Evolutionary conservation across 2,329 filamentous ascomycete species (phyloP).

Genomic region (Arachnopeziza araneosa): DNA sequence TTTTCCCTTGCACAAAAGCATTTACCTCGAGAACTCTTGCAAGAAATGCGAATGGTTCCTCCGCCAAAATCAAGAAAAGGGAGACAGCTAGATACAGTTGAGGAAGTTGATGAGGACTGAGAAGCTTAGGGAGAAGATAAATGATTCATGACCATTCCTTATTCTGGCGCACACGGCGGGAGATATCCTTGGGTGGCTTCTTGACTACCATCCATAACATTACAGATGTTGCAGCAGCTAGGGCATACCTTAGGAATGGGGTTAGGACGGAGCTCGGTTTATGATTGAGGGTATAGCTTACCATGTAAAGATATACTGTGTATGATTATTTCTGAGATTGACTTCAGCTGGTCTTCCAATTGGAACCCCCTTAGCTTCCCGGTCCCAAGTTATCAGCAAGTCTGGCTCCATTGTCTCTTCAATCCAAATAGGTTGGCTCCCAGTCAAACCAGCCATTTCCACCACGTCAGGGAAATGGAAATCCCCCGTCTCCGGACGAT

Average conservation of each 20-base stretch:
- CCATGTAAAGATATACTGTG: slow-evolving; percentile 99
- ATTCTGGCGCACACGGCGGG: slow-evolving; percentile 70
- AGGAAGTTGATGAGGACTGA: slow-evolving; percentile 40
- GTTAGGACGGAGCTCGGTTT: not conserved
- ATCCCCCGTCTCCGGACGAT: slow-evolving; percentile 73
- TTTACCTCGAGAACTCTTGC: slow-evolving; percentile 75
- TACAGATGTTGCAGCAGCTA: slow-evolving; percentile 77
- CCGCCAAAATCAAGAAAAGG: slow-evolving; percentile 43
- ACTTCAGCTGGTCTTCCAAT: slow-evolving; percentile 86
- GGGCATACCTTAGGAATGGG: slow-evolving; percentile 63
- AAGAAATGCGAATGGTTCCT: slow-evolving; percentile 70
- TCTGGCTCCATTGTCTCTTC: slow-evolving; percentile 93
- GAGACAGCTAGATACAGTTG: slow-evolving; percentile 31
- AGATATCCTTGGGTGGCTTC: slow-evolving; percentile 70
- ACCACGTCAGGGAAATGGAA: slow-evolving; percentile 94
- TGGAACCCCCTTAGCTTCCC: slow-evolving; percentile 75
- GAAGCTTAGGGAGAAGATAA: slow-evolving; percentile 8
- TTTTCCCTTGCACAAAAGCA: slow-evolving; percentile 83
- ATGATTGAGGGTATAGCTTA: slow-evolving; percentile 41
- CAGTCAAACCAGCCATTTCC: slow-evolving; percentile 80
- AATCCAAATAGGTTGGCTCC: slow-evolving; percentile 86
- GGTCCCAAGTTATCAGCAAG: slow-evolving; percentile 68
- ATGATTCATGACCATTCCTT: slow-evolving; percentile 58
- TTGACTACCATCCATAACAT: slow-evolving; percentile 97
- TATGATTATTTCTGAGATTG: slow-evolving; percentile 91